Conservation (phyloP, 495 filamentous ascomycete species). For the Trichoderma reesei region DNA sequence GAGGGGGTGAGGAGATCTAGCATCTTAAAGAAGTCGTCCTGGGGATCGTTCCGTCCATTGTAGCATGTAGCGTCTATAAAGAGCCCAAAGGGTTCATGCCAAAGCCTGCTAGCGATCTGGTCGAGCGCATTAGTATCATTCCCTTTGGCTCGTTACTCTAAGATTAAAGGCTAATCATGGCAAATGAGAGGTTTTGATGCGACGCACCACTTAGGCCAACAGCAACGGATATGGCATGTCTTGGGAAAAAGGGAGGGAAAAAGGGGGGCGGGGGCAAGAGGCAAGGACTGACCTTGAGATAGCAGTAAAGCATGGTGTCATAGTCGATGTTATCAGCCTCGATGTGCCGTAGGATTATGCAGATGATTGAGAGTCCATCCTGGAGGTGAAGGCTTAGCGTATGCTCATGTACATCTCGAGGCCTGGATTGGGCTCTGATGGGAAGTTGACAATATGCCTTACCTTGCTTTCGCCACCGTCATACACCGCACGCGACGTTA, state of each 20-base stretch:
- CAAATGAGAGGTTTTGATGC: neutral
- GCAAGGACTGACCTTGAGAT: constrained; percentile 42
- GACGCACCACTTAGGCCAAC: neutral
- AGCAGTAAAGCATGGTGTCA: constrained; percentile 53
- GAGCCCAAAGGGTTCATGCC: constrained; percentile 55
- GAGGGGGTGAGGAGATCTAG: constrained; percentile 48
- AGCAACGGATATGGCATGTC: neutral
- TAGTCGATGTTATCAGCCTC: constrained; percentile 49
- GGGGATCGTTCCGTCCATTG: constrained; percentile 48
- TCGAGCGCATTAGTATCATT: constrained; percentile 9
- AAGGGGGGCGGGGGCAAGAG: neutral
- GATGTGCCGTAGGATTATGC: constrained; percentile 54
- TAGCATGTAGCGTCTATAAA: constrained; percentile 60
- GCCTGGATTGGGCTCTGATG: neutral
- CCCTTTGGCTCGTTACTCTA: neutral
- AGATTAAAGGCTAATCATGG: neutral
- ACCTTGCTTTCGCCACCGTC: constrained; percentile 58
- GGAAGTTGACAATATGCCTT: neutral
- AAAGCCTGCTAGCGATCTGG: constrained; percentile 54
- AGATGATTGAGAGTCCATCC: constrained; percentile 57
- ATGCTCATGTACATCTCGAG: neutral
- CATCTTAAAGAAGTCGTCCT: constrained; percentile 48
- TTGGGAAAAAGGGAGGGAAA: no score
- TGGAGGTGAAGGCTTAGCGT: constrained; percentile 14
- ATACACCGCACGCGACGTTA: constrained; percentile 53